Percentiles rank a stretch among this genome's conserved stretches.
Evolutionary conservation across 306 rosid species (phyloP).

Genomic region (Cucurbita pepo): DNA sequence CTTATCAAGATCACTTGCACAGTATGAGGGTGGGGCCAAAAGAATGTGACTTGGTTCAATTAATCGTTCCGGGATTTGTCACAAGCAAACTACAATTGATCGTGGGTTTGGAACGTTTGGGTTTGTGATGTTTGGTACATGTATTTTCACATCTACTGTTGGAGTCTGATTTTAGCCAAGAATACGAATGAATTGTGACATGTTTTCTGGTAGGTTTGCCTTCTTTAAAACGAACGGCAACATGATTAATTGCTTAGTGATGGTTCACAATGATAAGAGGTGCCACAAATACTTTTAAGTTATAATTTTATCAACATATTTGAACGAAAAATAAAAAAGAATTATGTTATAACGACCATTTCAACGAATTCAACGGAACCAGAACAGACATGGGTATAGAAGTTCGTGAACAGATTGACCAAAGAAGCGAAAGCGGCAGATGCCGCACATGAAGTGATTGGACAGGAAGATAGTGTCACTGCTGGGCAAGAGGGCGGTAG

Average conservation of each 20-base stretch:
- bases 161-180: constrained; percentile 37
- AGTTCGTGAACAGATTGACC: no score
- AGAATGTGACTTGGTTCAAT: constrained; percentile 55
- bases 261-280: no score
- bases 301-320: no score
- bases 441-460: constrained; percentile 26
- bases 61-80: constrained; percentile 53
- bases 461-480: constrained; percentile 57
- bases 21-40: constrained; percentile 49
- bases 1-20: constrained; percentile 43
- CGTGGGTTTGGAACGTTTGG: constrained; percentile 10
- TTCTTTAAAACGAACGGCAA: no score
- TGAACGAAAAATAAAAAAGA: no score
- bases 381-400: no score
- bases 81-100: constrained; percentile 38
- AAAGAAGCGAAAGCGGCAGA: no score
- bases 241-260: no score
- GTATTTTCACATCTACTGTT: constrained; percentile 32
- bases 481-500: constrained; percentile 57
- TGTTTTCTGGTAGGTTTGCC: constrained; percentile 23
- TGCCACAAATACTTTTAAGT: no score
- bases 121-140: constrained; percentile 10
- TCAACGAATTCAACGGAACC: no score
- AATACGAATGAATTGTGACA: constrained; percentile 27
- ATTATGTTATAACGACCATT: no score